phyloP scores from a whole-genome alignment of 106 monocot genomes.

The Allium fistulosum region DNA sequence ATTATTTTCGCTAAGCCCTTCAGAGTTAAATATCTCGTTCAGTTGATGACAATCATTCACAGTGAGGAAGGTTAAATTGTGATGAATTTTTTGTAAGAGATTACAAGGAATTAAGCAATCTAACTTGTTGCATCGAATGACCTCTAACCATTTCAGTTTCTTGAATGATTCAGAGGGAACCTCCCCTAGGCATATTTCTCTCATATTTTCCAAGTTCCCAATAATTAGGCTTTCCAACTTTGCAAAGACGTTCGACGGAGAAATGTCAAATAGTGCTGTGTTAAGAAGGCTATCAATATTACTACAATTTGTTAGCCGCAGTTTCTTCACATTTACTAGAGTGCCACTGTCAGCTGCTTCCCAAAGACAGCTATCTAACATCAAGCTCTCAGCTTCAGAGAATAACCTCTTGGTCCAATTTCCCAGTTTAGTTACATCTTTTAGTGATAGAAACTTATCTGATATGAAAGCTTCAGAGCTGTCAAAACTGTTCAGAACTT shows the following conservation, averaged over 20 bases:
- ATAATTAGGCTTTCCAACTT: slow-evolving; percentile 8
- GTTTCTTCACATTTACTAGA: slow-evolving; percentile 13
- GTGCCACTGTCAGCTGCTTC: background rate
- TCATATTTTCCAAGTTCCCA: slow-evolving; percentile 9
- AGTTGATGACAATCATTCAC: too few species aligned
- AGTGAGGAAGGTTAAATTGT: too few species aligned
- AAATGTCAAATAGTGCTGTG: background rate
- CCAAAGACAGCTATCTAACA: slow-evolving; percentile 1
- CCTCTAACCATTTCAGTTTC: slow-evolving; percentile 9
- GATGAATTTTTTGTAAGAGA: background rate
- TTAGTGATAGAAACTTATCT: slow-evolving; percentile 6
- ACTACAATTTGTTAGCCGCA: slow-evolving; percentile 10
- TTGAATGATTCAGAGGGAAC: slow-evolving; percentile 8
- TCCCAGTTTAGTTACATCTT: background rate
- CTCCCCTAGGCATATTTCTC: background rate
- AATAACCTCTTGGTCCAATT: slow-evolving; percentile 18
- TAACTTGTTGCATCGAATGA: slow-evolving; percentile 10
- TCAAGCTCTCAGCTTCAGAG: slow-evolving; percentile 10
- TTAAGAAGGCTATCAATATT: slow-evolving; percentile 10
- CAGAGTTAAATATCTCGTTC: background rate
- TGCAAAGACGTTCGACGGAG: slow-evolving; percentile 1
- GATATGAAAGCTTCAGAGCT: background rate
- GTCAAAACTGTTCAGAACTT: slow-evolving; percentile 7
- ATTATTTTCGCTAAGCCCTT: background rate
- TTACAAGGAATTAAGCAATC: slow-evolving; percentile 3